Evolutionary conservation across 1,284 basidiomycete genomes (phyloP), one percentile per base, ranked within the genome.

Genomic region (Cryptococcus depauperatus): DNA sequence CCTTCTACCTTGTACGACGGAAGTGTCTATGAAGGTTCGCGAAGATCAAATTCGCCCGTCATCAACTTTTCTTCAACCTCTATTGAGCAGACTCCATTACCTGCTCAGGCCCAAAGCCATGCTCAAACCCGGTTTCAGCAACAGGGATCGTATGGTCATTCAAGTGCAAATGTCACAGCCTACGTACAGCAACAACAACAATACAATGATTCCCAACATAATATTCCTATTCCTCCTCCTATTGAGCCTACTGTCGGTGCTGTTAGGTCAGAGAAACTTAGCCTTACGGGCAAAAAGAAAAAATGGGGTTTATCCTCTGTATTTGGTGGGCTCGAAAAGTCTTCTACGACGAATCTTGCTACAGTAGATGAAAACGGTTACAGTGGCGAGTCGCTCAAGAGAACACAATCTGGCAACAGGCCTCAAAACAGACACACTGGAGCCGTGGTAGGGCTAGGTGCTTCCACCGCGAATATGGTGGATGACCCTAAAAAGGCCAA

Each of bases 401-500:
- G 89, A 33, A 82, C 85, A 2, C 84, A 87, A 58, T 88, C 88
- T 13, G 81, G 83, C 11, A 52, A 59, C 37, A 83, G 82, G 56
- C 56, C 68, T 16, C 82, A 79, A 21, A 84, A 85, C 59, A 79
- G 81, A 59, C 76, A 22, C 23, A n/a, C 38, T n/a, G 38, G 35
- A 29, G 16, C 81, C 83, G 38, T 41, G 26, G 10, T 33, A 6
- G 21, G 11, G 0, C 28, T 19, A 10, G 35, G 26, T 13, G 19
- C 18, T 9, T 21, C 19, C 10, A 8, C 29, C 8, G 9, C 35
- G 41, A 18, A 11, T 25, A 33, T 43, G 29, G 18, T 25, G 34
- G 7, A 32, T 43, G 87, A 93, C 64, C 76, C 82, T 48, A 91
- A 92, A 75, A 83, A 85, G 71, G 77, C 80, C 52, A 90, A 89